Conservation (phyloP, 805 yeast species). For the Starmerella geochares region DNA sequence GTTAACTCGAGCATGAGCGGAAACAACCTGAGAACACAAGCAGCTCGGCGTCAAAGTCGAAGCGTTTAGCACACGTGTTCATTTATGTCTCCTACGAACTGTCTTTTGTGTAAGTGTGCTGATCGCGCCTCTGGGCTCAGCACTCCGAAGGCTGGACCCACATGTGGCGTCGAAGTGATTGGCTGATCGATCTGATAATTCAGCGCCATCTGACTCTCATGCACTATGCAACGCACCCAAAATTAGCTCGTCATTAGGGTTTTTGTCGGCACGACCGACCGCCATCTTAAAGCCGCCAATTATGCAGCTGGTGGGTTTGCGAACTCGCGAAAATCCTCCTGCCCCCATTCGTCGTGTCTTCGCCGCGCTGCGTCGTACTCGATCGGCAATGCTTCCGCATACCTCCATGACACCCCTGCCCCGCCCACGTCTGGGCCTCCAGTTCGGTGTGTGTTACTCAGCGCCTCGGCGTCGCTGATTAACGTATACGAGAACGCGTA, state of each 20-base stretch:
- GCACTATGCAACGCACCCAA: neutral
- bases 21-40: too few species aligned
- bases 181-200: slow-evolving; percentile 1
- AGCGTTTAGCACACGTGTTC: too few species aligned
- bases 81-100: too few species aligned
- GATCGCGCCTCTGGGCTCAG: too few species aligned
- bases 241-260: neutral
- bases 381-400: neutral
- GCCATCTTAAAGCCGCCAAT: neutral
- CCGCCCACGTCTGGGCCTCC: neutral
- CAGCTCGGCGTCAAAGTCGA: too few species aligned
- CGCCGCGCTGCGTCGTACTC: neutral
- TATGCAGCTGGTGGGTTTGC: neutral
- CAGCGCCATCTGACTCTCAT: slow-evolving; percentile 1
- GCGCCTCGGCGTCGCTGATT: neutral
- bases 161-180: neutral
- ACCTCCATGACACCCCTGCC: neutral
- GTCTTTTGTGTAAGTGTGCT: too few species aligned
- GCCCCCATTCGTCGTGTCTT: neutral
- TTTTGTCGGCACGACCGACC: neutral
- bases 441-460: neutral
- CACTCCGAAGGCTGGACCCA: too few species aligned
- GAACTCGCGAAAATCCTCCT: neutral
- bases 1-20: too few species aligned
- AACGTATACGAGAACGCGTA: slow-evolving; percentile 8